These are phyloP conservation scores for Beauveria pseudobassiana DNA, from an alignment of 2,329 filamentous ascomycete species.

Conservation along the genomic window DNA sequence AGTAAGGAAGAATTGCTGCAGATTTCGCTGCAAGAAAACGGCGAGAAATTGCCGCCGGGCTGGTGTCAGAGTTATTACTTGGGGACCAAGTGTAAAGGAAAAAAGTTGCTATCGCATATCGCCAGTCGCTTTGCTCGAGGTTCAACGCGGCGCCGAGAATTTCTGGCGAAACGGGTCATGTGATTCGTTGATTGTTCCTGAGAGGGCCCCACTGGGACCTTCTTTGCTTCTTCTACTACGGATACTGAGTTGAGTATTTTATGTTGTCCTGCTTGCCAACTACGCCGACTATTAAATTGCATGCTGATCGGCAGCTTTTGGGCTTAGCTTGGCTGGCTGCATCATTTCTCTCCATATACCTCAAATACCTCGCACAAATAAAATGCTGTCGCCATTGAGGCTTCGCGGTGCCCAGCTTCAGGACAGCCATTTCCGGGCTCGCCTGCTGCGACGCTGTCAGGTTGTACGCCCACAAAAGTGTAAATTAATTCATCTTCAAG, in stretches of 20 bases:
- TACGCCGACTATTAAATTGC: no score
- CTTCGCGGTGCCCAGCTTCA: not conserved
- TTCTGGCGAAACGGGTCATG: constrained; percentile 8
- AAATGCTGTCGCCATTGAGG: not conserved
- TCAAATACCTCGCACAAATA: not conserved
- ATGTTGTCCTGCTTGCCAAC: no score
- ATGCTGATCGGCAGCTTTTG: no score
- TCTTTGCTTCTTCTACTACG: no score
- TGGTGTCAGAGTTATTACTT: not conserved
- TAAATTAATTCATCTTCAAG: constrained; percentile 8
- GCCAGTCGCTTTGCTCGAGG: not conserved
- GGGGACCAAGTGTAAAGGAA: not conserved
- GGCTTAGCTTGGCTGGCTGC: not conserved
- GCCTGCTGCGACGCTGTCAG: not conserved
- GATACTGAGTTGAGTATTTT: not conserved
- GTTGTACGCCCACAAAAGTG: constrained; percentile 2
- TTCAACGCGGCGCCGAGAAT: constrained; percentile 7
- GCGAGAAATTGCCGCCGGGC: not conserved
- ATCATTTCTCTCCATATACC: not conserved
- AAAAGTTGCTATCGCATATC: constrained; percentile 10
- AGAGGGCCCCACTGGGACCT: not conserved
- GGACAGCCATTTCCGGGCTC: not conserved
- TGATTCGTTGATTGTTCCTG: not conserved
- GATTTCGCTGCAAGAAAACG: no score
- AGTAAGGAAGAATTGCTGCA: no score